These are phyloP conservation scores for Microascus cirrosus DNA, from an alignment of 2,329 filamentous ascomycete genomes.

Conservation along the genomic window DNA sequence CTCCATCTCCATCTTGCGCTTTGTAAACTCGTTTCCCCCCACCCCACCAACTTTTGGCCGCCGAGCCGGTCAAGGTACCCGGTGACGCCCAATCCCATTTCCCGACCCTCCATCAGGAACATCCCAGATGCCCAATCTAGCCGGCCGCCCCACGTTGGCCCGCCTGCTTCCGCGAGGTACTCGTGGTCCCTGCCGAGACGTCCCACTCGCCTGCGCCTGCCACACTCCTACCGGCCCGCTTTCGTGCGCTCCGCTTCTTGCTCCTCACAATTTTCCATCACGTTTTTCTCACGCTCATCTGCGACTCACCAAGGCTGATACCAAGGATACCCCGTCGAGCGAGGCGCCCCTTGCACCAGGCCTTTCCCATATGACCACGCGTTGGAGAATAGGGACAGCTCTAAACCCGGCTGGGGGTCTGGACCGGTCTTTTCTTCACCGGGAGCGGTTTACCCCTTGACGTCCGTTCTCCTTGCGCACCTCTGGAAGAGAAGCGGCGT, in stretches of 20 bases:
- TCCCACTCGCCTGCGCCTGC: neutral
- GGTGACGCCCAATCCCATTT: neutral
- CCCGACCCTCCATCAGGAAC: neutral
- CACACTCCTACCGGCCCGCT: neutral
- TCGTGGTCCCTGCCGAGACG: neutral
- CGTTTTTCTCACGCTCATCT: neutral
- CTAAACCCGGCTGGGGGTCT: neutral
- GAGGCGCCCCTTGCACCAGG: neutral
- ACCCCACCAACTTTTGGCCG: neutral
- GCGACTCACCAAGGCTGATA: neutral
- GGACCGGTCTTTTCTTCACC: neutral
- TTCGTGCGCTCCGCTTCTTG: neutral
- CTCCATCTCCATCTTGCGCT: neutral
- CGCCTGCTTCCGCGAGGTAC: neutral
- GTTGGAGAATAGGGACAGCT: neutral
- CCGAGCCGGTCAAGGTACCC: neutral
- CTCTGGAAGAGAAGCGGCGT: neutral
- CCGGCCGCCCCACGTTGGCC: neutral
- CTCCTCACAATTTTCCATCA: neutral
- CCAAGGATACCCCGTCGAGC: neutral
- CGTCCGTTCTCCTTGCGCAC: neutral
- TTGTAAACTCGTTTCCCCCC: neutral
- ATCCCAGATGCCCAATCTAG: neutral
- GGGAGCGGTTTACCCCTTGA: neutral
- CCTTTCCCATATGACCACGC: neutral